Evolutionary conservation across 306 rosid species (phyloP), one percentile per base, ranked within the genome.

Genomic region (Medicago ruthenica): DNA sequence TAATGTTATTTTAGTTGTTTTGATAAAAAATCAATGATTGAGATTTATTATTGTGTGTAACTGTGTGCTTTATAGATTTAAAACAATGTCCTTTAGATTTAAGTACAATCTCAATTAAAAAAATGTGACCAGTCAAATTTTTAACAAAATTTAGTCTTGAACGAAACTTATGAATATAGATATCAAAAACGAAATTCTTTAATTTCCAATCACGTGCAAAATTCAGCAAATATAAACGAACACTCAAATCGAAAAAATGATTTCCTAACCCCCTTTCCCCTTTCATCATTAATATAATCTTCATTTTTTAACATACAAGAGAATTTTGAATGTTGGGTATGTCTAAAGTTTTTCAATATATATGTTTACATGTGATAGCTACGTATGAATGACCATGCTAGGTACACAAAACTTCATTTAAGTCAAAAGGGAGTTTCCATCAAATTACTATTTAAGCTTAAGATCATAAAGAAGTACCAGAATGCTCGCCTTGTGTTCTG

Each of bases 401-500:
- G 71, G 82, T 76, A 37, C 45, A 76, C 34, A 60, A 63, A 76
- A 42, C 24, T 27, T 70, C 51, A 73, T 78, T 63, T 48, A 85
- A 78, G 87, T 71, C 83, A 79, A 83, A 77, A 58, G 61, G 81
- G 7, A 10, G 79, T 74, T 83, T 74, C 61, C 45, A 86, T 84
- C 87, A 54, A 75, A 82, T 51, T 77, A 17, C 88, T 36, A 54
- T 53, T 70, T 41, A 77, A 71, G 54, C 82, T 39, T 71, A 79
- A 9, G 11, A 81, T 84, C 67, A 55, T 15, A 79, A 69, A 42
- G 57, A 75, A 75, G 75, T 69, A 22, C 71, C 81, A 63, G 63
- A 83, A 84, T 64, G 80, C 74, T 67, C 42, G 65, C 81, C 81
- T 83, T 79, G 80, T 80, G 81, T 84, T 78, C 53, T 87, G 84